Conservation (phyloP, 495 filamentous ascomycete genomes). For the Trichoderma orchidacearum region DNA sequence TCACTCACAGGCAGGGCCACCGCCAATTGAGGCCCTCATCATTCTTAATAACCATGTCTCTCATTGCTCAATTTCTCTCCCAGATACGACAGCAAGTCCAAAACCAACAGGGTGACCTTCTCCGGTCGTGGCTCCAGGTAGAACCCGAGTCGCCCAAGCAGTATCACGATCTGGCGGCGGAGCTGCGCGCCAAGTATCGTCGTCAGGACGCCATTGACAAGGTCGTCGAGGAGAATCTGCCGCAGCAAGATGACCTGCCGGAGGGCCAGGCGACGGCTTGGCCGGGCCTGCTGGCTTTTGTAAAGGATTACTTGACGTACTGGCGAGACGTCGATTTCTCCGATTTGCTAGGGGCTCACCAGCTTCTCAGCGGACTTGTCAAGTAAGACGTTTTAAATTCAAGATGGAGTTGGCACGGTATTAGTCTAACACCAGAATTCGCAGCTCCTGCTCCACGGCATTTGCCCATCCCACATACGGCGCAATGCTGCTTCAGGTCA, state of each 20-base stretch:
- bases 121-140: slow-evolving; percentile 30
- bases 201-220: slow-evolving; percentile 41
- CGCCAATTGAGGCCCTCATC: background rate
- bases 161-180: slow-evolving; percentile 51
- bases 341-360: slow-evolving; percentile 62
- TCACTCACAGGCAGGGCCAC: background rate
- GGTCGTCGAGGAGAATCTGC: slow-evolving; percentile 43
- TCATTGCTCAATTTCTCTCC: slow-evolving; percentile 23
- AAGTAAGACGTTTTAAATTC: slow-evolving; percentile 45
- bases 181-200: slow-evolving; percentile 46
- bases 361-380: slow-evolving; percentile 53
- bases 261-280: slow-evolving; percentile 47
- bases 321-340: slow-evolving; percentile 64
- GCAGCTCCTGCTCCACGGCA: slow-evolving; percentile 63
- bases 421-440: no score
- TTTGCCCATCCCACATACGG: slow-evolving; percentile 68
- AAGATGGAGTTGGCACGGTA: no score
- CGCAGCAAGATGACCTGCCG: slow-evolving; percentile 26
- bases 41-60: slow-evolving; percentile 14
- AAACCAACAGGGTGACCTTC: slow-evolving; percentile 20
- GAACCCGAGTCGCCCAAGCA: slow-evolving; percentile 35
- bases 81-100: slow-evolving; percentile 25
- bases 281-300: slow-evolving; percentile 61
- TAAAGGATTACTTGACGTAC: slow-evolving; percentile 66
- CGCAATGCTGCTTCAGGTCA: slow-evolving; percentile 60